Evolutionary conservation across 805 yeast species (phyloP).

Genomic region (Myxozyma neotropica): DNA sequence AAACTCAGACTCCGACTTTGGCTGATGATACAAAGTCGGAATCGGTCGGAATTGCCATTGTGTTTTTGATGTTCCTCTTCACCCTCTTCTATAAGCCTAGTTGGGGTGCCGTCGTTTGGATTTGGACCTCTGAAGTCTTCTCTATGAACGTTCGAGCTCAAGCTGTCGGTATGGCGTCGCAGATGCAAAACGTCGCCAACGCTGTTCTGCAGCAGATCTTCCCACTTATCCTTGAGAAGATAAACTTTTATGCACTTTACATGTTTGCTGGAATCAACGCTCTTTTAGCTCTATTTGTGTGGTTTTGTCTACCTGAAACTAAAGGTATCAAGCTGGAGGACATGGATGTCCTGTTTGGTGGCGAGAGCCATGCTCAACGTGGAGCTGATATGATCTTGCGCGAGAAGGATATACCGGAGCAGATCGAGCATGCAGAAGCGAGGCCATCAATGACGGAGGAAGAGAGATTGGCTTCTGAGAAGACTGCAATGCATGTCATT

Average conservation of each 20-base stretch:
- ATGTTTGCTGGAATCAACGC: constrained; percentile 19
- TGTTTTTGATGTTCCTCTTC: constrained; percentile 31
- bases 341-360: constrained; percentile 64
- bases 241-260: constrained; percentile 19
- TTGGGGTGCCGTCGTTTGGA: constrained; percentile 47
- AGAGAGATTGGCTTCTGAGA: not conserved
- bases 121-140: constrained; percentile 64
- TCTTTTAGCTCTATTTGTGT: constrained; percentile 40
- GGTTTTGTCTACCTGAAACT: constrained; percentile 49
- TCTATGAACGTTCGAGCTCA: constrained; percentile 70
- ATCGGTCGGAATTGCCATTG: constrained; percentile 43
- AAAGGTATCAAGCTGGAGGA: constrained; percentile 79
- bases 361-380: constrained; percentile 9
- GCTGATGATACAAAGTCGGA: constrained; percentile 40
- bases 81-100: constrained; percentile 34
- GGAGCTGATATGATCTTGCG: constrained; percentile 4
- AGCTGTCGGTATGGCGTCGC: constrained; percentile 60
- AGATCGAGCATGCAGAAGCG: not conserved
- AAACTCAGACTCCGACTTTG: constrained; percentile 46
- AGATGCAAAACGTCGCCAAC: constrained; percentile 70
- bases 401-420: constrained; percentile 2
- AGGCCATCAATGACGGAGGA: not conserved
- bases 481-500: constrained; percentile 3
- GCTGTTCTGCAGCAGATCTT: constrained; percentile 46
- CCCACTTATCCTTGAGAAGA: constrained; percentile 50